Base-by-base conservation (phyloP, 2,329 filamentous ascomycete species). In the Colletotrichum siamense region DNA sequence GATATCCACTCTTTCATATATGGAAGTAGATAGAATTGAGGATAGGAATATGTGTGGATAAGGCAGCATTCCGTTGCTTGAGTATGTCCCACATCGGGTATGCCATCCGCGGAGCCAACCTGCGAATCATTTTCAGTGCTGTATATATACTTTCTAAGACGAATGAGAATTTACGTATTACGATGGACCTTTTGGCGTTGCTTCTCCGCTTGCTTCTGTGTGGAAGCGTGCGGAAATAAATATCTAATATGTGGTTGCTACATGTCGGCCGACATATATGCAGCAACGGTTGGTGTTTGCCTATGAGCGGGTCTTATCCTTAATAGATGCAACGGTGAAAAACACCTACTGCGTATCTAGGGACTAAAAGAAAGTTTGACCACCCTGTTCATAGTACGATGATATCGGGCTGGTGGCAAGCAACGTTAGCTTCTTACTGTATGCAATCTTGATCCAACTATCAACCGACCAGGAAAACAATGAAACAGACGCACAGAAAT, bases 401-500 rank as follows among this genome's bases (percentile, higher is more conserved):
- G 28, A 30, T 10, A 49, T 49, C 44, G 10, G n/a, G 10, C 44
- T 22, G 18, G 15, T 22, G n/a, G n/a, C 10, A 49, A 2, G 2
- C n/a, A 49, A 49, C 44, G n/a, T 13, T 22, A 2, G 0, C 6
- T 12, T 49, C 18, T 13, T 22, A n/a, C 44, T 2, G 6, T 49
- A 49, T 8, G n/a, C n/a, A 49, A 49, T 49, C 44, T 49, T 49
- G 44, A 13, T 49, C 44, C 44, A n/a, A 49, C 2, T 12, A 22
- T 22, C 10, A 49, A 13, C n/a, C n/a, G 18, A 49, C 12, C n/a
- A 13, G n/a, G 6, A 12, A 9, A 12, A 13, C 10, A 49, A 22
- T 13, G 10, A 13, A 49, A 49, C 2, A 49, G 10, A 49, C 10
- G 10, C 2, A 22, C 10, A 22, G n/a, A 0, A 49, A 0, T 7